phyloP scores from a whole-genome alignment of 371 early-diverging fungal species.

The Lichtheimia hyalospora region DNA sequence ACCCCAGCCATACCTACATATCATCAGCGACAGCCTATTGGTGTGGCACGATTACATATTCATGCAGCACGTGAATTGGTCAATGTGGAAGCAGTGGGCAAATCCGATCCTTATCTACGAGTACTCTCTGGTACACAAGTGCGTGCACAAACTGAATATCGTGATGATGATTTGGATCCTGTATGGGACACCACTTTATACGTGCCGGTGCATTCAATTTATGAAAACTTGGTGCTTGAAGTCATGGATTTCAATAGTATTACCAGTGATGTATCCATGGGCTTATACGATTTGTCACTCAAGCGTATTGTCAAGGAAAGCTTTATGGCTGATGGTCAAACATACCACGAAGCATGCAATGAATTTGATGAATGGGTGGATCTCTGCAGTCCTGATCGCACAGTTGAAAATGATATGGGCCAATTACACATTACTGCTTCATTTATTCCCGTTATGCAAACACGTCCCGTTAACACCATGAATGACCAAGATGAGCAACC shows the following conservation, averaged over 20 bases:
- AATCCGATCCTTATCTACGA: constrained; percentile 87
- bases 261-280: constrained; percentile 70
- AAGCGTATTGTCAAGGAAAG: constrained; percentile 31
- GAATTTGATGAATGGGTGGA: constrained; percentile 42
- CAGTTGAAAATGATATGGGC: constrained; percentile 51
- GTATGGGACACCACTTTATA: constrained; percentile 80
- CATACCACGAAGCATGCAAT: constrained; percentile 22
- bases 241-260: constrained; percentile 79
- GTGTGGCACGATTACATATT: constrained; percentile 78
- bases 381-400: constrained; percentile 56
- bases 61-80: constrained; percentile 71
- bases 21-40: constrained; percentile 66
- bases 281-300: constrained; percentile 47
- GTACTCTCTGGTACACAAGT: constrained; percentile 64
- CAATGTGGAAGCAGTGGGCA: constrained; percentile 74
- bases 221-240: constrained; percentile 72
- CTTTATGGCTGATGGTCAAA: constrained; percentile 7
- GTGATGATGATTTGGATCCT: constrained; percentile 76
- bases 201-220: constrained; percentile 68
- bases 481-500: constrained; percentile 41
- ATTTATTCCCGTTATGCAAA: constrained; percentile 68
- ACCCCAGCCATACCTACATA: constrained; percentile 32
- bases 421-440: constrained; percentile 62
- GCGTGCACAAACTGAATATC: constrained; percentile 66
- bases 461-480: constrained; percentile 8